Conservation (phyloP, 2,329 filamentous ascomycete genomes). For the Calonectria pteridis region DNA sequence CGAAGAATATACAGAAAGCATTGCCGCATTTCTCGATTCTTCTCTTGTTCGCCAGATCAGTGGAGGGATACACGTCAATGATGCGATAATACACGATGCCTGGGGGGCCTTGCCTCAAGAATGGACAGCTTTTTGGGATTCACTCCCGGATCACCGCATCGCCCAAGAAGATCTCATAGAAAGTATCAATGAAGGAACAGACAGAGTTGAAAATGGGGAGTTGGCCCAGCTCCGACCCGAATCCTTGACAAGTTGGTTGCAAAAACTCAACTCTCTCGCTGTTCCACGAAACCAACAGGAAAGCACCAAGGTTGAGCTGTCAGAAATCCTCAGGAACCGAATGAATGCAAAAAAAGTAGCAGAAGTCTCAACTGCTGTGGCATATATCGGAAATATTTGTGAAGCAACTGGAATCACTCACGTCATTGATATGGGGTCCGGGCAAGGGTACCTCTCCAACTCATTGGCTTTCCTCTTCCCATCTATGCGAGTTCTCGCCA, state of each 20-base stretch:
- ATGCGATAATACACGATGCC: constrained; percentile 47
- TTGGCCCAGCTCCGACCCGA: constrained; percentile 19
- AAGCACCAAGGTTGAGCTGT: constrained; percentile 31
- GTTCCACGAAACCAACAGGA: constrained; percentile 38
- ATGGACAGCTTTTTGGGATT: constrained; percentile 48
- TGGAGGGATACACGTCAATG: constrained; percentile 51
- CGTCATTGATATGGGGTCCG: constrained; percentile 44
- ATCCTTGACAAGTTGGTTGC: constrained; percentile 43
- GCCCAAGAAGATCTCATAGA: constrained; percentile 47
- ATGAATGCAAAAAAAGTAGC: constrained; percentile 50
- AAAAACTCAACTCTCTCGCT: constrained; percentile 38
- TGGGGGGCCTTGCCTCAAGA: constrained; percentile 46
- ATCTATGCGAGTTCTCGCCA: constrained; percentile 43
- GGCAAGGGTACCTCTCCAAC: constrained; percentile 49
- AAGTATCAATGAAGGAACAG: neutral
- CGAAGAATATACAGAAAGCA: constrained; percentile 38
- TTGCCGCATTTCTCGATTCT: constrained; percentile 41
- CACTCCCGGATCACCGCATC: constrained; percentile 44
- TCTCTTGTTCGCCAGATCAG: constrained; percentile 48
- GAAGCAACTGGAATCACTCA: constrained; percentile 38
- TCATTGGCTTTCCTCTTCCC: constrained; percentile 47
- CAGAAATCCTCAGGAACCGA: constrained; percentile 35
- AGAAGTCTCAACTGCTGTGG: constrained; percentile 45
- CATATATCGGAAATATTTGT: constrained; percentile 43
- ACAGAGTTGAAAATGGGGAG: constrained; percentile 40